A percentile compares a stretch with the other conserved stretches of the same genome.
These are phyloP conservation scores for Albophoma yamanashiensis DNA, from an alignment of 2,329 filamentous ascomycete genomes.

Conservation along the genomic window DNA sequence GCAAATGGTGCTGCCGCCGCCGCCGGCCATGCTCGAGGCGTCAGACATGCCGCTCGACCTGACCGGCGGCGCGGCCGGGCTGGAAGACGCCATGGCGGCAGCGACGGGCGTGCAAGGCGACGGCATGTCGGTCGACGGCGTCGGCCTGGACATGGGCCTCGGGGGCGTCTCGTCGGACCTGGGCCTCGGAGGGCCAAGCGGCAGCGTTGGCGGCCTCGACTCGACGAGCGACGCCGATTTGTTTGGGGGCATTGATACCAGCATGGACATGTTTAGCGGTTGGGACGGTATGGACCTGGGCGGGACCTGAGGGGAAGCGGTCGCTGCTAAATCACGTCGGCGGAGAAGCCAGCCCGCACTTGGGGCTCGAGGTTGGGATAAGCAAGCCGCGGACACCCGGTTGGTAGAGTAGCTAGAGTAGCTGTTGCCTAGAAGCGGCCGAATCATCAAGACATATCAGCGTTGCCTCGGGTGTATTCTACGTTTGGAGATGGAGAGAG, in stretches of 20 bases:
- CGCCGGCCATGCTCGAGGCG: conserved; percentile 30
- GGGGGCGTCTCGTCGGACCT: conserved; percentile 25
- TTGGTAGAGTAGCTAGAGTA: too few species aligned
- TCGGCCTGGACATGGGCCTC: conserved; percentile 35
- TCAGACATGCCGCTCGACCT: conserved; percentile 29
- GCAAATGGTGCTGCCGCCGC: conserved; percentile 40
- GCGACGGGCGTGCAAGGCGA: conserved; percentile 29
- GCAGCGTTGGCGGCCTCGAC: conserved; percentile 19
- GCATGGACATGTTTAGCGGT: conserved; percentile 34
- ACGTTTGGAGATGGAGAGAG: not conserved
- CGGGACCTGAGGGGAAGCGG: conserved; percentile 1
- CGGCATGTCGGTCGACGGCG: conserved; percentile 26
- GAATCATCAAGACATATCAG: not conserved
- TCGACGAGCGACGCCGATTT: conserved; percentile 24
- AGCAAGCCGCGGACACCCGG: not conserved
- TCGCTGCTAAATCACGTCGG: not conserved
- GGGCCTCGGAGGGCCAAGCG: conserved; percentile 23
- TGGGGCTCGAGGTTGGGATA: too few species aligned
- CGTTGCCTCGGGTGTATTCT: too few species aligned
- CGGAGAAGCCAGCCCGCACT: not conserved
- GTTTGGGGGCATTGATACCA: conserved; percentile 25
- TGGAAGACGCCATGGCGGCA: conserved; percentile 32
- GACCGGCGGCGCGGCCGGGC: conserved; percentile 22
- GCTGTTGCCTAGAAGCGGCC: not conserved
- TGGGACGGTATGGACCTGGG: conserved; percentile 25